phyloP scores from a whole-genome alignment of 306 rosid genomes.

The Cicer judaicum region DNA sequence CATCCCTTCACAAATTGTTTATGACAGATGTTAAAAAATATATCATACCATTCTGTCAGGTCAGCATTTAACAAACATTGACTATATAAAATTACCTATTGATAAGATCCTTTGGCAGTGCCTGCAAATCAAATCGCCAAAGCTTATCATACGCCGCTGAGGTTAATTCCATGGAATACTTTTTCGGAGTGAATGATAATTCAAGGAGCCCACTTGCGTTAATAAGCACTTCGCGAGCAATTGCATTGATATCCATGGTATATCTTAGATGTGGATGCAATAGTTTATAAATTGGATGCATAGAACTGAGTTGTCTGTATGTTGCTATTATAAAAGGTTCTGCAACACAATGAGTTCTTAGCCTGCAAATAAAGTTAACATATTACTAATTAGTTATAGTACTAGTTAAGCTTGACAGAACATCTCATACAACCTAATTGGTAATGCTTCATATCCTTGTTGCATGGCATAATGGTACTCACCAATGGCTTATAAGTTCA shows the following conservation, averaged over 20 bases:
- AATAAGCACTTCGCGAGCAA: constrained; percentile 49
- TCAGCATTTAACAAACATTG: too few relatives aligned
- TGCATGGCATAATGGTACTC: neutral
- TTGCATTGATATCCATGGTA: constrained; percentile 50
- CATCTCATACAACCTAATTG: neutral
- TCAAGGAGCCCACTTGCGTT: constrained; percentile 57
- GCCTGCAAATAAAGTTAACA: constrained; percentile 42
- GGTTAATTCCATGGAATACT: constrained; percentile 54
- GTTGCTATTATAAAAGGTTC: constrained; percentile 59
- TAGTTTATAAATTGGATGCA: constrained; percentile 56
- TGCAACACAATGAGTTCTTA: constrained; percentile 49
- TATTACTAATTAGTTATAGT: neutral
- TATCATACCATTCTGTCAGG: too few relatives aligned
- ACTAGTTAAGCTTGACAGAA: neutral
- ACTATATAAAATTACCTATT: constrained; percentile 37
- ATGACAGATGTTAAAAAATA: too few relatives aligned
- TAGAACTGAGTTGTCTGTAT: constrained; percentile 51
- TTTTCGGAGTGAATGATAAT: constrained; percentile 36
- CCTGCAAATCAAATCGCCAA: constrained; percentile 54
- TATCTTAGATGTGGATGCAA: constrained; percentile 57
- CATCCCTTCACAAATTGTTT: too few relatives aligned
- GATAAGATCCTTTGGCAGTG: constrained; percentile 54
- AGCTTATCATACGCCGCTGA: constrained; percentile 48
- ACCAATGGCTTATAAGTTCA: constrained; percentile 59
- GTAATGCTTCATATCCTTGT: neutral